Base-by-base conservation (phyloP, 352 stramenopile genomes). In the Pythium myriotylum region DNA sequence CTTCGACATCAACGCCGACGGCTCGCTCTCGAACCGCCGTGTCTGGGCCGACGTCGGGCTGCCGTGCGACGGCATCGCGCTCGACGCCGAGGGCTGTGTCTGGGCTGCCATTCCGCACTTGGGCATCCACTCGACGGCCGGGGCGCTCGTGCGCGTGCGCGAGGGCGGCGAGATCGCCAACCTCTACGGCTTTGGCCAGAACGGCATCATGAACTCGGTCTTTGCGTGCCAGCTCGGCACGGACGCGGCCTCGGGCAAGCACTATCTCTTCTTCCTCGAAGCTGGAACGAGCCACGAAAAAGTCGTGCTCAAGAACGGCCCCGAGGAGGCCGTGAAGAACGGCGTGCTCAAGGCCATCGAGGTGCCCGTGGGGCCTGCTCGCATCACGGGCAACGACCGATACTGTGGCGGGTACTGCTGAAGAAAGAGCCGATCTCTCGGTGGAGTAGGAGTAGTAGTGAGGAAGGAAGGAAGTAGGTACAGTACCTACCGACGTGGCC, bases 321-420 rank as follows among this genome's bases (percentile, higher is more conserved):
- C 54, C 14, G 70, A 77, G 14, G 52, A 57, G 17, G 72, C 76
- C 9, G 26, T 41, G 14, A 72, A 76, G 35, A 86, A 88, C 33
- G 57, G 72, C 14, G 43, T 66, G 29, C 49, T 91, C 57, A 75
- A 78, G 37, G 57, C 63, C 20, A 81, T 91, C 32, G 56, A 75
- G 7, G 78, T 89, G 46, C 37, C 62, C 16, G 72, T 91, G 0
- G 82, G 82, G 0, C 79, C 82, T 0, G 82, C 82, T 13, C 54
- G 60, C 2, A 79, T 77, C 24, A 42, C 56, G 0, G 60, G 50
- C 26, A 78, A 74, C 43, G 57, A 59, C 4, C 48, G 57, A 26
- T 91, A 89, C 70, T 85, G 77, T 54, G 78, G 77, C n/a, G 82
- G 82, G 8, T 89, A 88, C 49, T 89, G 79, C 58, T 91, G 43